Percentiles rank a stretch among this genome's conserved stretches.
Conservation (phyloP, 768 basidiomycete genomes). For the Pleurotus cornucopiae region DNA sequence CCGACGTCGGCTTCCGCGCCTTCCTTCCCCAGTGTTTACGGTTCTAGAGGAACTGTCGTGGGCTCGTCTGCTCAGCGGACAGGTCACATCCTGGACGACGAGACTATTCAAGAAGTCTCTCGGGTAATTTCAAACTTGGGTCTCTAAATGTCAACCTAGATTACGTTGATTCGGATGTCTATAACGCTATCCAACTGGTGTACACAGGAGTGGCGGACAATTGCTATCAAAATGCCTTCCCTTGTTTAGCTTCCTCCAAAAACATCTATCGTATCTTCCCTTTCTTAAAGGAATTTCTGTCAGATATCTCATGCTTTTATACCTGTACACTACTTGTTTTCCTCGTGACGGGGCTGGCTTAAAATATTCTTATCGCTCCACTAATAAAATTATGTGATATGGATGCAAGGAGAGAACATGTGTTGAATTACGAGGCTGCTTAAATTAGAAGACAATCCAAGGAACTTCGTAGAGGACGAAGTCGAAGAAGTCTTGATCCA, state of each 20-base stretch:
- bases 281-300: conserved; percentile 11
- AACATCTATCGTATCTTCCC: conserved; percentile 8
- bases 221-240: conserved; percentile 20
- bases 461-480: conserved; percentile 94
- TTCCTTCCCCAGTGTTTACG: conserved; percentile 84
- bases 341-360: conserved; percentile 42
- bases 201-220: conserved; percentile 10
- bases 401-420: neutral
- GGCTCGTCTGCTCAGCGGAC: conserved; percentile 40
- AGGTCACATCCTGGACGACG: conserved; percentile 45
- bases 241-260: conserved; percentile 14
- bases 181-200: conserved; percentile 4
- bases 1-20: conserved; percentile 77
- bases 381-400: conserved; percentile 43
- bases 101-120: conserved; percentile 64
- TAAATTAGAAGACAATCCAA: conserved; percentile 67
- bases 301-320: conserved; percentile 27
- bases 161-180: conserved; percentile 1
- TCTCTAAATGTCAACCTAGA: conserved; percentile 31
- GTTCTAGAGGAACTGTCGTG: conserved; percentile 38
- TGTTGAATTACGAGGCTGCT: conserved; percentile 5
- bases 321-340: conserved; percentile 24
- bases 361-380: conserved; percentile 58
- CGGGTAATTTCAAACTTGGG: conserved; percentile 77
- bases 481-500: conserved; percentile 96